Percentiles rank a stretch among this genome's conserved stretches.
Evolutionary conservation across 2,329 filamentous ascomycete genomes (phyloP).

Genomic region (Fusarium equiseti): DNA sequence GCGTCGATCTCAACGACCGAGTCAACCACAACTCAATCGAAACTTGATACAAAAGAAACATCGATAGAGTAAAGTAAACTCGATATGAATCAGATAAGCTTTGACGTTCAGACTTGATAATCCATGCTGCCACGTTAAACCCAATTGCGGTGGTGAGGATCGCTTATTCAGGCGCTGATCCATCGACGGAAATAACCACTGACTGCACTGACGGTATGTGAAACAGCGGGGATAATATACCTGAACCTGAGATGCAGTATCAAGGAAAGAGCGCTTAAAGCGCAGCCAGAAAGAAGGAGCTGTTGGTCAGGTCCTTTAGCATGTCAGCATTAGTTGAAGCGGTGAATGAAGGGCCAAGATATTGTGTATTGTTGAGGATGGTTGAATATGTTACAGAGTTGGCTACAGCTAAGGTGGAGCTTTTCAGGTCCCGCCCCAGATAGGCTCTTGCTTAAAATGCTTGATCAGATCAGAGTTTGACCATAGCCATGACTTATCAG

Average conservation of each 20-base stretch:
- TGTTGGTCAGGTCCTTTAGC: not conserved
- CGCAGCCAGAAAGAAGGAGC: not conserved
- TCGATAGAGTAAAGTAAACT: not conserved
- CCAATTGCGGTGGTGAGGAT: not conserved
- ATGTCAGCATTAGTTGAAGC: not conserved
- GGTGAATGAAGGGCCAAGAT: constrained; percentile 21
- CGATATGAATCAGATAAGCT: not conserved
- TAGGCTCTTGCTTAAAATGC: constrained; percentile 8
- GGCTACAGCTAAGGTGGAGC: not conserved
- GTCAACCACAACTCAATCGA: not conserved
- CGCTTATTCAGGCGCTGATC: not conserved
- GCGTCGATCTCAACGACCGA: not conserved
- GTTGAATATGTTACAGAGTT: not conserved
- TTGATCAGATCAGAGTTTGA: constrained; percentile 23
- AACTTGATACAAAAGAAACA: not conserved
- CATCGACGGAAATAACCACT: not conserved
- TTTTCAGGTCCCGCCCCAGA: not conserved
- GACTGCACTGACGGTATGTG: not conserved
- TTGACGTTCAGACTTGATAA: not conserved
- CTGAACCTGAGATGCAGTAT: not conserved
- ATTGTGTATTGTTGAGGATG: constrained; percentile 10
- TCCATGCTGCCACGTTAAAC: constrained; percentile 7
- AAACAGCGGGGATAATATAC: constrained; percentile 9
- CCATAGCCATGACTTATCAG: not conserved
- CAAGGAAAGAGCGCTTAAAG: constrained; percentile 8